phyloP scores from a whole-genome alignment of 306 rosid genomes.

The Comarum palustre region DNA sequence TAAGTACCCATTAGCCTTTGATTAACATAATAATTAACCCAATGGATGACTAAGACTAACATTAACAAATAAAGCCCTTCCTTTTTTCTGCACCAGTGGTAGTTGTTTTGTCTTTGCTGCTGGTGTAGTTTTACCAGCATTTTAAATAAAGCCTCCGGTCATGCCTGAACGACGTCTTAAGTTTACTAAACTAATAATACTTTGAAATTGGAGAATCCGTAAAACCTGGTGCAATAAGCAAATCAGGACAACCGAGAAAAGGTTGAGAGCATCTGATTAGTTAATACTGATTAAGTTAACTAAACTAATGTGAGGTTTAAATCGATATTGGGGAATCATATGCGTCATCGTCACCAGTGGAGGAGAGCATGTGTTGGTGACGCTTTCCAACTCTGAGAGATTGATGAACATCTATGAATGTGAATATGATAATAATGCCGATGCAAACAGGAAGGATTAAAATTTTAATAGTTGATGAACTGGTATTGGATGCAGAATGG shows the following conservation, averaged over 20 bases:
- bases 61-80: slow-evolving; percentile 29
- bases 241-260: slow-evolving; percentile 34
- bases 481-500: slow-evolving; percentile 21
- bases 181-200: slow-evolving; percentile 23
- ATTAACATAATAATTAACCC: slow-evolving; percentile 27
- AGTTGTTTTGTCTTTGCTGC: slow-evolving; percentile 13
- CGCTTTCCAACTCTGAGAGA: slow-evolving; percentile 30
- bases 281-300: neutral
- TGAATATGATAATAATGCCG: neutral
- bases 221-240: slow-evolving; percentile 36
- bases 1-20: neutral
- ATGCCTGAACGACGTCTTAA: slow-evolving; percentile 33
- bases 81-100: slow-evolving; percentile 8
- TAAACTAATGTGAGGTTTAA: neutral
- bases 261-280: slow-evolving; percentile 15
- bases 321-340: slow-evolving; percentile 32
- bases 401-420: neutral
- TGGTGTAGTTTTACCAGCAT: slow-evolving; percentile 28
- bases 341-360: slow-evolving; percentile 20
- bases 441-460: neutral
- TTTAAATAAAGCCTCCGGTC: slow-evolving; percentile 5
- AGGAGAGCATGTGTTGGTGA: slow-evolving; percentile 18
- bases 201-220: slow-evolving; percentile 32
- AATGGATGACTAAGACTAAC: slow-evolving; percentile 31
- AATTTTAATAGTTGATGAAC: neutral